Evolutionary conservation across 768 basidiomycete genomes (phyloP), one percentile per base, ranked within the genome.

Genomic region (Scleroderma bovista): DNA sequence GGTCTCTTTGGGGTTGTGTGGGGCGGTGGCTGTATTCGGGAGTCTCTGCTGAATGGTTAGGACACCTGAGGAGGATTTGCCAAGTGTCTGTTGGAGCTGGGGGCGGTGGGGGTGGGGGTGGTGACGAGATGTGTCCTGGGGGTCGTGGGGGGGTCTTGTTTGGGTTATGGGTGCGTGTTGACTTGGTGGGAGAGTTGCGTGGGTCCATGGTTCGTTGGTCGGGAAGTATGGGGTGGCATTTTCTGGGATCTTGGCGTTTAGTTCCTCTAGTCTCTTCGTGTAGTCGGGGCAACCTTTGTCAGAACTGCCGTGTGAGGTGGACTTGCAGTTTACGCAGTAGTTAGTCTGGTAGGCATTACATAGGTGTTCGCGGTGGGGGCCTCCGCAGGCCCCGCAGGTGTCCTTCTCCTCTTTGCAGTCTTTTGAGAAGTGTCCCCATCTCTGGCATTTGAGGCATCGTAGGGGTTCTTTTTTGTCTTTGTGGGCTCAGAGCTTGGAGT

Each of bases 171-270:
- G 34, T 1, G 13, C 34, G 5, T 12, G 32, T 0, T 31, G 15
- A 19, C 44, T 49, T 1, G 52, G 48, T 1, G 48, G 48, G 2
- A 24, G 29, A 2, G 7, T 6, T 6, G 33, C 53, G 1, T 48
- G 49, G 0, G 51, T 60, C 58, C 56, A 57, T 6, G 41, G 33
- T 2, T 57, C 47, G 0, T 45, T 40, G 0, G 50, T 56, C 0
- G 58, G 58, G 51, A 52, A 61, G 38, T 45, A 60, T 0, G 34
- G 47, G 36, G 56, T 36, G 0, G 2, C 2, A 24, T 61, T 61
- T 13, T 59, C 55, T 0, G 34, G 53, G 23, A 47, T 24, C 0
- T 43, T 13, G 6, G 24, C 47, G n/a, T 58, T 55, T 1, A 50
- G 3, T 3, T 8, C 8, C 0, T 23, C 9, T 29, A 58, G 44